Base-by-base conservation (phyloP, 2,329 filamentous ascomycete species). In the Sporothrix globosa region DNA sequence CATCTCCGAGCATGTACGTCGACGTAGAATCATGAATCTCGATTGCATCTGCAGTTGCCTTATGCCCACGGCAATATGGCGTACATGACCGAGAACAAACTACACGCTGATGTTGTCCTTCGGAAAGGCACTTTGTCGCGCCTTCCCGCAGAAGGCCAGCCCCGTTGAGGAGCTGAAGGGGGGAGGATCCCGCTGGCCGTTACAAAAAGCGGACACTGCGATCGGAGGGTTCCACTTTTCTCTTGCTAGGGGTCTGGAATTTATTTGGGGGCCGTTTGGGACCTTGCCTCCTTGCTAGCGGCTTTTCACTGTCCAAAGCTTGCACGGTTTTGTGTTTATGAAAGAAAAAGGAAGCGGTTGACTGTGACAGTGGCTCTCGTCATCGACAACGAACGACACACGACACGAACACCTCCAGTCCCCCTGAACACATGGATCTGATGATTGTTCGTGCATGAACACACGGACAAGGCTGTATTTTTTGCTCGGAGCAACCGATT, bases 181-280 rank as follows among this genome's bases (percentile, higher is more conserved):
- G 34, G 34, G 61, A 65, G 46, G 17, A 44, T 6, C 41, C 61
- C 61, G 46, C 3, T 21, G 27, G 44, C 61, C 61, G 61, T 65
- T 65, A 50, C 61, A 50, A 52, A 66, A 66, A 41, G 46, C 46
- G 63, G 63, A 34, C 44, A 65, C 61, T 65, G 44, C 61, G 61
- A 50, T 50, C 44, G 61, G 58, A 65, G 17, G 19, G 61, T 30
- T 39, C 63, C 63, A 66, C 63, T 66, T 52, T 66, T 66, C 19
- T 53, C 9, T 27, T 48, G 41, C 60, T 34, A n/a, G 44, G 41
- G 41, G 60, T 48, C 44, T 46, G 60, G n/a, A 30, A 30, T 50
- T 65, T 48, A 34, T 50, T 58, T 30, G 17, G 58, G 58, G n/a
- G 1, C 2, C n/a, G 21, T 21, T 21, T 61, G 60, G 60, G 21